Percentiles rank a stretch among this genome's conserved stretches.
phyloP scores from a whole-genome alignment of 305 asterid genomes.

The Fraxinus paxiana region DNA sequence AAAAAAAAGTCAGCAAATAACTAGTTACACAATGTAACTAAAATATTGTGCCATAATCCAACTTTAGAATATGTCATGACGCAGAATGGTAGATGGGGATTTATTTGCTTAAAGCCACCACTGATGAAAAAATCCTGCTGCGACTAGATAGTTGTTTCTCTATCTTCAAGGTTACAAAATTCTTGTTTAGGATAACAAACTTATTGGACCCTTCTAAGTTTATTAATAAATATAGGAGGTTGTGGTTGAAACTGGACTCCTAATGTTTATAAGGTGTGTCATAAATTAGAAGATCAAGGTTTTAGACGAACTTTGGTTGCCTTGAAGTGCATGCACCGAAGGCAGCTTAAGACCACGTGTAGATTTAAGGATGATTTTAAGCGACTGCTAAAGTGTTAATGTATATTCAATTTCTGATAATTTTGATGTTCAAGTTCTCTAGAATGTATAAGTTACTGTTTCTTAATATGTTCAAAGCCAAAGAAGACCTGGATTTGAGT shows the following conservation, averaged over 20 bases:
- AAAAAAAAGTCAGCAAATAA: not conserved
- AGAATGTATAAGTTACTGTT: not conserved
- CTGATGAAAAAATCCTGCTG: not conserved
- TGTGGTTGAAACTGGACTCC: not conserved
- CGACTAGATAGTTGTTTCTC: not conserved
- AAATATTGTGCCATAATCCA: not conserved
- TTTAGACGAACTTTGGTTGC: not conserved
- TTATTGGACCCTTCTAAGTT: not conserved
- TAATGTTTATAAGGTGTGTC: not conserved
- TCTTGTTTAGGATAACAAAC: not conserved
- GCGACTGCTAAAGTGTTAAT: not conserved
- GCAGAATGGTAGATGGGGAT: not conserved
- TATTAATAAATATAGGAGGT: not conserved
- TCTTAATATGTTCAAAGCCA: not conserved
- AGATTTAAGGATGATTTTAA: not conserved
- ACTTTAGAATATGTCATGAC: not conserved
- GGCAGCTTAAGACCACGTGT: not conserved
- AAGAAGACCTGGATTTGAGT: not conserved
- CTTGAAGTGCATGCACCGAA: not conserved
- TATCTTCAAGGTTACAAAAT: not conserved
- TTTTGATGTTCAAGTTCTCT: not conserved
- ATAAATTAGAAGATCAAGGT: slow-evolving; percentile 3
- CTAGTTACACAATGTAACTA: not conserved
- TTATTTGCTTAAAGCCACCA: not conserved
- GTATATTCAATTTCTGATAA: not conserved